A percentile compares a stretch with the other conserved stretches of the same genome.
phyloP scores from a whole-genome alignment of 1,139 yeast genomes.

The Blastobotrys aristatus region DNA sequence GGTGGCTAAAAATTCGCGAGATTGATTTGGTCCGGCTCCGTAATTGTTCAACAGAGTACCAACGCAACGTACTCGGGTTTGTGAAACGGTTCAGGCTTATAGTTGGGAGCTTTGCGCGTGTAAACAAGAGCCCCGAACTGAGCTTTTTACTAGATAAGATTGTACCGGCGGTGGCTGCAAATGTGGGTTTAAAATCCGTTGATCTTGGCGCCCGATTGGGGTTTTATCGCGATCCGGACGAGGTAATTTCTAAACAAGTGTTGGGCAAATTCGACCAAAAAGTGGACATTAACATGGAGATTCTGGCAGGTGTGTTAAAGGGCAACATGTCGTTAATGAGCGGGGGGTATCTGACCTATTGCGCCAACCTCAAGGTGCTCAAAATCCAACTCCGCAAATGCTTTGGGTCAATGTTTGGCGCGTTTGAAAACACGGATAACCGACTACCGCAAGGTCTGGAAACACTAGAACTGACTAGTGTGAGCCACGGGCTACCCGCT shows the following conservation, averaged over 20 bases:
- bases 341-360: background rate
- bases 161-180: background rate
- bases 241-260: background rate
- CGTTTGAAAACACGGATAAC: background rate
- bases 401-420: background rate
- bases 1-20: constrained; percentile 3
- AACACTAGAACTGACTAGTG: constrained; percentile 5
- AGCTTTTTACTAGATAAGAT: background rate
- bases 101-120: background rate
- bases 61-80: background rate
- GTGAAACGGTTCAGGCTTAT: constrained; percentile 3
- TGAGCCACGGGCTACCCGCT: too few relatives aligned
- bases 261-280: background rate
- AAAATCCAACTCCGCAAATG: constrained; percentile 7
- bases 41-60: background rate
- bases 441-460: background rate
- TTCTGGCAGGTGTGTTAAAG: constrained; percentile 2
- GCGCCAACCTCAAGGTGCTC: background rate
- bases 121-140: background rate
- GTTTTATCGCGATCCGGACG: constrained; percentile 1
- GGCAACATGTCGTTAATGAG: background rate
- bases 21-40: constrained; percentile 2
- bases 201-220: constrained; percentile 2
- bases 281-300: constrained; percentile 2
- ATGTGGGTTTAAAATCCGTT: background rate